Evolutionary conservation across 331 rosid species (phyloP).

Genomic region (Malus hybrid): DNA sequence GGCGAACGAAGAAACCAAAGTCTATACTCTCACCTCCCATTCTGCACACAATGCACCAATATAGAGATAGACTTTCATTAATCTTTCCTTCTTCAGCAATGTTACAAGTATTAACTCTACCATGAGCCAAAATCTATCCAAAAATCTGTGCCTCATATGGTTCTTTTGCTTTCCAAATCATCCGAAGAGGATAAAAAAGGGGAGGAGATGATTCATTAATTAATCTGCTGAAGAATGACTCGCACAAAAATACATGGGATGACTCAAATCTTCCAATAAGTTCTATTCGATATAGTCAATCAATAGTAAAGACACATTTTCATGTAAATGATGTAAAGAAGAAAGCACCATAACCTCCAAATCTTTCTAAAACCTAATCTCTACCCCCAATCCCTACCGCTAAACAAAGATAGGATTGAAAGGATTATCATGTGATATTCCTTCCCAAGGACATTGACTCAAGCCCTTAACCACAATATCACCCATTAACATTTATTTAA

Average conservation of each 20-base stretch:
- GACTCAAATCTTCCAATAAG: background rate
- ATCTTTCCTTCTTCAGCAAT: background rate
- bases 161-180: background rate
- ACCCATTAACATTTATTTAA: background rate
- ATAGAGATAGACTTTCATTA: background rate
- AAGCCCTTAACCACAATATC: background rate
- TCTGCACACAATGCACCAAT: background rate
- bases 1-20: background rate
- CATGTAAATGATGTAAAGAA: background rate
- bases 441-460: background rate
- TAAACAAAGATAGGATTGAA: background rate
- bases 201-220: background rate
- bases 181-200: background rate
- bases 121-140: background rate
- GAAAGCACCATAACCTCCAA: background rate
- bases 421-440: background rate
- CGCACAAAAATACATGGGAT: background rate
- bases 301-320: background rate
- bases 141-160: background rate
- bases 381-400: background rate
- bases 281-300: background rate
- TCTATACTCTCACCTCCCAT: background rate
- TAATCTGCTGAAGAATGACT: background rate
- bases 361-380: background rate
- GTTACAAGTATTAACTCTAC: background rate